A percentile compares a stretch with the other conserved stretches of the same genome.
phyloP scores from a whole-genome alignment of 2,329 filamentous ascomycete species.

The Colletotrichum plurivorum region DNA sequence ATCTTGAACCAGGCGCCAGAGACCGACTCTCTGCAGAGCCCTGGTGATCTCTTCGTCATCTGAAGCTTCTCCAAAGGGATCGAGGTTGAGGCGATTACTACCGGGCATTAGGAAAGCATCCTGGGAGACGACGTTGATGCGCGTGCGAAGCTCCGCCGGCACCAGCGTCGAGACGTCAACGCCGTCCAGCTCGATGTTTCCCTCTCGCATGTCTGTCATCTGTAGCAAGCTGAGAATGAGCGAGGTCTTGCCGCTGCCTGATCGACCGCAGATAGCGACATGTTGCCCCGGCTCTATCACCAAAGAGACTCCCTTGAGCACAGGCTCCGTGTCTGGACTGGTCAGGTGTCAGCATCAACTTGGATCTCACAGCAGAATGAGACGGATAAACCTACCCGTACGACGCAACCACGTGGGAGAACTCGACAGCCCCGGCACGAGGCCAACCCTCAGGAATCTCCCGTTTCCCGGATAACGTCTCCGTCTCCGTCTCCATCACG shows the following conservation, averaged over 20 bases:
- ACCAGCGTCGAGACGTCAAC: conserved; percentile 5
- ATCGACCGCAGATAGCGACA: conserved; percentile 21
- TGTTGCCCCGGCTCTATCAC: conserved; percentile 3
- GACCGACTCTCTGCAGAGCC: neutral
- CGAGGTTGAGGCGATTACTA: conserved; percentile 14
- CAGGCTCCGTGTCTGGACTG: neutral
- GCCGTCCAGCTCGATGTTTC: conserved; percentile 6
- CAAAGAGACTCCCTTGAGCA: conserved; percentile 20
- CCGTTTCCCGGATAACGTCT: neutral
- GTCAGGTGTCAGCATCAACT: neutral
- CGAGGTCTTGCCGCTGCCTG: conserved; percentile 30
- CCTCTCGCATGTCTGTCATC: conserved; percentile 18
- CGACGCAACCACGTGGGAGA: conserved; percentile 17
- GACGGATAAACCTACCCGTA: neutral
- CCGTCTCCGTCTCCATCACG: conserved; percentile 2
- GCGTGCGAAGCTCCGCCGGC: neutral
- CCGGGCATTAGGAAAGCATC: conserved; percentile 19
- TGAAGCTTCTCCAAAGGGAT: neutral
- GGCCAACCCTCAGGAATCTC: neutral
- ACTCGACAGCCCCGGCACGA: neutral
- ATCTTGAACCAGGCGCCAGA: conserved; percentile 1
- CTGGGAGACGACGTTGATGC: conserved; percentile 26
- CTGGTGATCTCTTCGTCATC: neutral
- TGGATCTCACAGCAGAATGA: accelerated
- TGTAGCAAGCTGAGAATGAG: conserved; percentile 16